Percentiles rank a stretch among this genome's conserved stretches.
Conservation (phyloP, 306 rosid genomes). For the Arachis hypogaea region DNA sequence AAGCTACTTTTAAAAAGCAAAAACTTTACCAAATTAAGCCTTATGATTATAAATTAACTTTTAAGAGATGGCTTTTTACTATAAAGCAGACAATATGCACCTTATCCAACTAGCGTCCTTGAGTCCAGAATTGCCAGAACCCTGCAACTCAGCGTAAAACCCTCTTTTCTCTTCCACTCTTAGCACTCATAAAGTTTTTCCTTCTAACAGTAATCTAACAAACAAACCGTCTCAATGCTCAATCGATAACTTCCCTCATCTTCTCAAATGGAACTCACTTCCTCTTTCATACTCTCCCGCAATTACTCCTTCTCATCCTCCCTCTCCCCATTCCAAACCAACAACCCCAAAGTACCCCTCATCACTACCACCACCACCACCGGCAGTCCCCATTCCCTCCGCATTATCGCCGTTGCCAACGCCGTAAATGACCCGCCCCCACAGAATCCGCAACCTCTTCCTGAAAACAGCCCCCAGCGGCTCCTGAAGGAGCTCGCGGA, state of each 20-base stretch:
- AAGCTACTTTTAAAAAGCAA: too few species aligned
- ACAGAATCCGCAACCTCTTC: conserved; percentile 53
- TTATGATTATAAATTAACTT: too few species aligned
- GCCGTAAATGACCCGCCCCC: conserved; percentile 37
- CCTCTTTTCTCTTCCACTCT: too few species aligned
- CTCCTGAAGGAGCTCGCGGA: conserved; percentile 84
- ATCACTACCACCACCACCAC: not conserved
- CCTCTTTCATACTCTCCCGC: conserved; percentile 49
- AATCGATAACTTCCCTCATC: not conserved
- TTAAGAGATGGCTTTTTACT: too few species aligned
- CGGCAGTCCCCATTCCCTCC: conserved; percentile 26
- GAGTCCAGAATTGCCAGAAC: too few species aligned
- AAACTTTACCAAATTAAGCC: too few species aligned
- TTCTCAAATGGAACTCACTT: conserved; percentile 67
- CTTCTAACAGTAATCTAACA: too few species aligned
- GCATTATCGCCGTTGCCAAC: conserved; percentile 57
- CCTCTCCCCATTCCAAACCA: conserved; percentile 45
- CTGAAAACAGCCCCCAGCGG: conserved; percentile 75
- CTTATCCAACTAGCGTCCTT: too few species aligned
- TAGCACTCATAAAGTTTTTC: too few species aligned
- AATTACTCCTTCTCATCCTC: conserved; percentile 61
- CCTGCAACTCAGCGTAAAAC: too few species aligned
- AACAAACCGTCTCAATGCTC: not conserved
- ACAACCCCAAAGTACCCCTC: conserved; percentile 25
- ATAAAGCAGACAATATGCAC: too few species aligned